Evolutionary conservation across 768 basidiomycete genomes (phyloP), one percentile per base, ranked within the genome.

Genomic region (Tremella fuciformis): DNA sequence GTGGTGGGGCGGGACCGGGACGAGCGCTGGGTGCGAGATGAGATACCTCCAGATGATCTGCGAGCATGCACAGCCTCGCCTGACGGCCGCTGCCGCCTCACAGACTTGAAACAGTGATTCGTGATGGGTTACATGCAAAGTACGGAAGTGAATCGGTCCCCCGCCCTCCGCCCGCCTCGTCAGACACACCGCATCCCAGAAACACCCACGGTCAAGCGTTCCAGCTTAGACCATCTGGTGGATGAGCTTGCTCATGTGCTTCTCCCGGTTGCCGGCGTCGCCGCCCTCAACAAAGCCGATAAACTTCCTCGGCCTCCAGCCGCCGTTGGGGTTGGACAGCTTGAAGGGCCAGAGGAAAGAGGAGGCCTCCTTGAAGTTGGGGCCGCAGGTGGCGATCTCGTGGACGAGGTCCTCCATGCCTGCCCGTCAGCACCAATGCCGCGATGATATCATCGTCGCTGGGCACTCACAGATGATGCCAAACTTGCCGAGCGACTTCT

Each of bases 331-430:
- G 85, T 97, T 97, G 74, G 92, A 97, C 63, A 99, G 88, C 79
- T 99, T 99, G 85, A 99, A 97, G 22, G 96, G 96, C 93, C 93
- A 98, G 54, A 98, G 86, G 86, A 94, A 93, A 26, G 50, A 47
- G 78, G 86, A 61, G 50, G 86, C 91, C 85, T 96, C 91, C 82
- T 98, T 98, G 85, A 99, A 99, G 84, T 97, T 91, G 74, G 96
- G 94, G 73, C 96, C 96, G 59, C 86, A 85, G 58, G 88, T 93
- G 79, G 85, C 81, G 73, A 99, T 92, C 81, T 98, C 96, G 81
- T 97, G 92, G 54, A 98, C 88, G 64, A 99, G 85, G 78, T 98
- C 94, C 79, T 98, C 94, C 59, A 97, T 85, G 67, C 72, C 69
- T 71, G 52, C 7, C 16, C 19, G 37, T 54, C n/a, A 60, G 55